Percentiles rank a stretch among this genome's conserved stretches.
These are phyloP conservation scores for Capsicum chinense DNA, from an alignment of 257 asterid species.

Conservation along the genomic window DNA sequence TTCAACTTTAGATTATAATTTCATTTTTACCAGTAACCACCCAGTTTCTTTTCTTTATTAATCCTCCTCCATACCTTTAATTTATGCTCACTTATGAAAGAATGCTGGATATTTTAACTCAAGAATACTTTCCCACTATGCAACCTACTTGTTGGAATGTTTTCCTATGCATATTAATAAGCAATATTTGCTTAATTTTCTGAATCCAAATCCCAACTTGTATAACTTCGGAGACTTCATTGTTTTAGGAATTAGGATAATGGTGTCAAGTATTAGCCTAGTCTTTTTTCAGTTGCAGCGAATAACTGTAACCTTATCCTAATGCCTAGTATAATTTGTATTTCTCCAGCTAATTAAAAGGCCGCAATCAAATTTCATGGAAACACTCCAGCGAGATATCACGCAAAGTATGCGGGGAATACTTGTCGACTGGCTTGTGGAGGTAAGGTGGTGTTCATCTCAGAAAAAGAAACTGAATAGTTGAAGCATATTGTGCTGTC, in stretches of 20 bases:
- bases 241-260: conserved; percentile 1
- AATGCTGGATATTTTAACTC: neutral
- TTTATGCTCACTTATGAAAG: conserved; percentile 13
- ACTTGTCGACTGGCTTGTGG: conserved; percentile 93
- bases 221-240: conserved; percentile 6
- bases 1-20: conserved; percentile 11
- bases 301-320: neutral
- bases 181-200: neutral
- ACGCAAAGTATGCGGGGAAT: conserved; percentile 73
- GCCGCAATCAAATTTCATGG: conserved; percentile 67
- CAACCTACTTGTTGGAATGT: neutral
- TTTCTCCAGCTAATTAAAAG: conserved; percentile 59
- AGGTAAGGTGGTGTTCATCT: conserved; percentile 51
- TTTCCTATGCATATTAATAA: neutral
- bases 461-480: neutral
- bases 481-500: neutral
- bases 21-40: neutral
- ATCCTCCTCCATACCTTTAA: neutral
- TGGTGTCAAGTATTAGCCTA: neutral
- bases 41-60: neutral
- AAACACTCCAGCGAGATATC: conserved; percentile 73
- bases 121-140: neutral
- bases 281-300: neutral
- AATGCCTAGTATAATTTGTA: conserved; percentile 23
- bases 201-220: conserved; percentile 15